Evolutionary conservation across 176 grass and related monocot genomes (phyloP).

Genomic region (Stipa capillata): DNA sequence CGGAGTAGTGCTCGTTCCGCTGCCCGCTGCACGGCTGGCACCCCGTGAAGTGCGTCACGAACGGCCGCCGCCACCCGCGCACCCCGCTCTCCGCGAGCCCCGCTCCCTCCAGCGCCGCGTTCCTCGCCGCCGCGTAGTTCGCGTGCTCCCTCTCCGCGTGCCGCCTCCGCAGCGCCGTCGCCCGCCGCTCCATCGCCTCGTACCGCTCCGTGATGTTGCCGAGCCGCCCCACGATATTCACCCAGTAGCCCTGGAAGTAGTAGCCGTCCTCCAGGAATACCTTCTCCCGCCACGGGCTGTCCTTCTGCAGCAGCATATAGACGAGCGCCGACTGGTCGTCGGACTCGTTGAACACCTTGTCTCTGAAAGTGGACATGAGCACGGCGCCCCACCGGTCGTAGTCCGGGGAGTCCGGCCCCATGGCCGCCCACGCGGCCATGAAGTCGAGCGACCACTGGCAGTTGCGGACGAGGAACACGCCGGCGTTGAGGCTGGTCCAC

Average conservation of each 20-base stretch:
- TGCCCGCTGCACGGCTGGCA: constrained; percentile 90
- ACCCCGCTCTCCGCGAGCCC: constrained; percentile 31
- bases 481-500: constrained; percentile 88
- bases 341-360: constrained; percentile 68
- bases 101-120: constrained; percentile 24
- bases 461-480: constrained; percentile 89
- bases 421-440: constrained; percentile 60
- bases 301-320: constrained; percentile 46
- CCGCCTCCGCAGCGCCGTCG: constrained; percentile 29
- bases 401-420: constrained; percentile 49
- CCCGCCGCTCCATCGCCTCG: constrained; percentile 48
- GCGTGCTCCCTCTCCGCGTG: constrained; percentile 47
- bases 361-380: constrained; percentile 51
- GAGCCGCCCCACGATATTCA: constrained; percentile 62
- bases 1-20: constrained; percentile 59
- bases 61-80: constrained; percentile 49
- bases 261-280: constrained; percentile 64
- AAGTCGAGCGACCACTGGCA: constrained; percentile 98
- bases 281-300: constrained; percentile 51
- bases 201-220: constrained; percentile 43
- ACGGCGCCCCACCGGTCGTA: constrained; percentile 41
- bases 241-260: constrained; percentile 92
- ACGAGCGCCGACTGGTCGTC: constrained; percentile 88
- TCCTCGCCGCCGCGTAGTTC: constrained; percentile 26
- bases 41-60: constrained; percentile 92